These are phyloP conservation scores for Cylindrotheca fusiformis DNA, from an alignment of 108 stramenopile genomes.

Conservation along the genomic window DNA sequence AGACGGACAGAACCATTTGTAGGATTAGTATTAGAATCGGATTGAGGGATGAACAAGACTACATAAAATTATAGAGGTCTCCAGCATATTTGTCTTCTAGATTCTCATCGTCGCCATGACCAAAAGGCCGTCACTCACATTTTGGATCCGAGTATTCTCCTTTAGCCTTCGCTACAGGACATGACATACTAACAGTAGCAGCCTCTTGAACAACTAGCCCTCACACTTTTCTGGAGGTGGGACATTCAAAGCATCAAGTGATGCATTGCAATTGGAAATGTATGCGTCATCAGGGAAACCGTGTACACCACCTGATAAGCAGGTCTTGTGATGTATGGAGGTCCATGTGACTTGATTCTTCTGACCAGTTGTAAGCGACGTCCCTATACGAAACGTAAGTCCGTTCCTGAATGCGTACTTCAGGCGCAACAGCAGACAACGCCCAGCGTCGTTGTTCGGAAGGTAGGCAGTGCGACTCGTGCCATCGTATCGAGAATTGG, in stretches of 20 bases:
- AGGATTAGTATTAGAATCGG: no score
- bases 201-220: no score
- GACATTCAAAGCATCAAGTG: conserved; percentile 44
- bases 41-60: no score
- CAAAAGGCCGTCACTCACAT: no score
- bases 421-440: conserved; percentile 39
- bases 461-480: conserved; percentile 31
- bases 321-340: conserved; percentile 53
- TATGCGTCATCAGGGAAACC: conserved; percentile 44
- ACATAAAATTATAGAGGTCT: no score
- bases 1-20: no score
- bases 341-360: conserved; percentile 46
- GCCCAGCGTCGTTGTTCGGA: conserved; percentile 25
- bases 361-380: conserved; percentile 26
- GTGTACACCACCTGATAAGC: conserved; percentile 25
- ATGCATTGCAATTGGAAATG: conserved; percentile 42
- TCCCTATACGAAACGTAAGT: conserved; percentile 42
- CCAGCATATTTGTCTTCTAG: no score
- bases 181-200: no score
- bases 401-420: conserved; percentile 47
- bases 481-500: conserved; percentile 20
- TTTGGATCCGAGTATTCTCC: no score
- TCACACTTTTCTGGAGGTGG: no score
- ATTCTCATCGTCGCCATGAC: no score
- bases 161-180: no score